Conservation (phyloP, 192 early-diverging fungal species). For the Coemansia sp. region DNA sequence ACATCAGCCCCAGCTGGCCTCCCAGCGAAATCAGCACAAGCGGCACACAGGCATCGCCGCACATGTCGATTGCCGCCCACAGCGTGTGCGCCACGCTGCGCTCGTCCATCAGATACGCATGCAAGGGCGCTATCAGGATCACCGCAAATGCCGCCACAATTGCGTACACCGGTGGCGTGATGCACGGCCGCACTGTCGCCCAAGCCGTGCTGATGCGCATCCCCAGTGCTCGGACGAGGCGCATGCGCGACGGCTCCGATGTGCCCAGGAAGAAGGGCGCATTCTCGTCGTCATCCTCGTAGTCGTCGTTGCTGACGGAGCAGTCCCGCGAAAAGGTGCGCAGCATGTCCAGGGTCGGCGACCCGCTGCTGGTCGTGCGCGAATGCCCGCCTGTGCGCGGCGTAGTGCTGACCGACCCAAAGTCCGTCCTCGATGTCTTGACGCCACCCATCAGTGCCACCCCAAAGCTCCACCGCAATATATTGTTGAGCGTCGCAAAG, state of each 20-base stretch:
- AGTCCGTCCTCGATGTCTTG: conserved; percentile 20
- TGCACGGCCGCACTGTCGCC: conserved; percentile 29
- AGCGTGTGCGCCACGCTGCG: conserved; percentile 59
- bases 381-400: too few species aligned
- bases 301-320: too few species aligned
- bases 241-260: conserved; percentile 9
- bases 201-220: not conserved
- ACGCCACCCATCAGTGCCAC: conserved; percentile 61
- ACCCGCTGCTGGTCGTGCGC: too few species aligned
- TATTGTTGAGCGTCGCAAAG: conserved; percentile 75
- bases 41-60: conserved; percentile 77
- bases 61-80: conserved; percentile 67
- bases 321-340: not conserved
- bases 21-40: conserved; percentile 76
- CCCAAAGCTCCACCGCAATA: conserved; percentile 78
- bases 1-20: conserved; percentile 61
- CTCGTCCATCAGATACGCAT: conserved; percentile 60
- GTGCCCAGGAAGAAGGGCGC: conserved; percentile 37
- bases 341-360: conserved; percentile 1
- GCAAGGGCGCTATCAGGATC: conserved; percentile 65
- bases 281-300: conserved; percentile 33
- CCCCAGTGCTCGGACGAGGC: not conserved
- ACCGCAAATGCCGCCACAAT: conserved; percentile 65
- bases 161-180: conserved; percentile 75
- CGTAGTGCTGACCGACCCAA: conserved; percentile 37